Base-by-base conservation (phyloP, 2,329 filamentous ascomycete genomes). In the Botrytis byssoidea region DNA sequence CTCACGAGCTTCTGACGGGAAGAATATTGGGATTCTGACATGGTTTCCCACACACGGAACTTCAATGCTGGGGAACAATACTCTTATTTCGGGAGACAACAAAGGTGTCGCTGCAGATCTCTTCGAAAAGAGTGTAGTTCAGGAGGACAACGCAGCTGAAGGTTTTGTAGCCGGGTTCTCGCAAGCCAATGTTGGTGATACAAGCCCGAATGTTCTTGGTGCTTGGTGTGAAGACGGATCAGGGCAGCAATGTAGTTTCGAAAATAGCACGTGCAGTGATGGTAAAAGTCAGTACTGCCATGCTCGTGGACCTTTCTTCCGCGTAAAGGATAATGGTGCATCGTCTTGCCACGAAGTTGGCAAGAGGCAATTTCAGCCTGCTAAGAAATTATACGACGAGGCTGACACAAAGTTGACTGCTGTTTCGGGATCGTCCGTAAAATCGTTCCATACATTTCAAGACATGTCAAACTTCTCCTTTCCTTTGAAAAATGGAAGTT, bases 41-140 rank as follows among this genome's bases (percentile, higher is more conserved):
- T 98, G 95, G 93, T 97, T 95, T 81, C 90, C 95, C 4, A 93
- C 95, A 0, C 95, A 98, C 81, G 95, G 95, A 65, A 98, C 95
- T 0, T 97, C 94, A 0, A 89, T 98, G 82, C 89, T 95, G 37
- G 92, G 93, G 72, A 98, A 98, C 83, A 97, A 97, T 83, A 98
- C 94, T 0, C 86, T 97, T 22, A 89, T 96, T 69, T 91, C 94
- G 4, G 95, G 93, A n/a, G 95, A 98, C 82, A 98, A 98, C 85
- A 98, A 98, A 83, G 95, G 95, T 20, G 93, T 97, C 10, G 95
- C 95, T 3, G 93, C 95, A 0, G 92, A 92, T 80, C 85, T 97
- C 20, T 91, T 98, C 71, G 95, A 98, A 81, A 88, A 92, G 77
- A 90, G 88, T 70, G 86, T 92, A 67, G 81, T 83, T 3, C 83